Percentiles rank a stretch among this genome's conserved stretches.
Evolutionary conservation across 2,329 filamentous ascomycete genomes (phyloP).

Genomic region (Beauveria sp.): DNA sequence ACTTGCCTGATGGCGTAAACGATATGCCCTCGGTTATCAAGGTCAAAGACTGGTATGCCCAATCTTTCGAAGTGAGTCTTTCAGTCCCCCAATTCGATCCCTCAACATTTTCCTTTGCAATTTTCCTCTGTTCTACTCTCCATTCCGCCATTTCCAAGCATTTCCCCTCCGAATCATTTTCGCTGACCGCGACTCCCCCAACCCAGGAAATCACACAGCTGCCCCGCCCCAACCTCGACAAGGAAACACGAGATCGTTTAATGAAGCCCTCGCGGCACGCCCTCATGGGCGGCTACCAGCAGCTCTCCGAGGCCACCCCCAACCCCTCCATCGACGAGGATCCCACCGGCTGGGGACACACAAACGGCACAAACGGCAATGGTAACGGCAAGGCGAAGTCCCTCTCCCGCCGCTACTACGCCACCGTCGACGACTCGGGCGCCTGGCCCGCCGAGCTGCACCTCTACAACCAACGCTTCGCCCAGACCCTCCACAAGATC

Average conservation of each 20-base stretch:
- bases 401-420: constrained; percentile 64
- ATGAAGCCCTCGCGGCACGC: constrained; percentile 53
- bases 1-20: constrained; percentile 88
- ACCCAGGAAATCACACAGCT: constrained; percentile 82
- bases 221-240: constrained; percentile 65
- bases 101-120: not conserved
- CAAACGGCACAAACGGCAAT: constrained; percentile 36
- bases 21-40: constrained; percentile 96
- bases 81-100: not conserved
- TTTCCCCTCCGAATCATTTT: not conserved
- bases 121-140: not conserved
- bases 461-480: constrained; percentile 88
- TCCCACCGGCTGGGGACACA: constrained; percentile 54
- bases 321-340: constrained; percentile 87
- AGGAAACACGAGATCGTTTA: constrained; percentile 72
- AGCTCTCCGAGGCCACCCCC: constrained; percentile 73
- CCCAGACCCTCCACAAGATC: constrained; percentile 83
- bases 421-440: constrained; percentile 76
- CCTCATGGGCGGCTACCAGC: constrained; percentile 49
- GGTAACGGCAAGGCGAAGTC: constrained; percentile 41
- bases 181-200: constrained; percentile 9
- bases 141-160: too few relatives aligned
- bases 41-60: constrained; percentile 97
- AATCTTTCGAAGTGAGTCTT: constrained; percentile 85
- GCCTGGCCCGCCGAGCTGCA: constrained; percentile 93